Evolutionary conservation across 495 filamentous ascomycete genomes (phyloP).

Genomic region (Tuber aestivum): DNA sequence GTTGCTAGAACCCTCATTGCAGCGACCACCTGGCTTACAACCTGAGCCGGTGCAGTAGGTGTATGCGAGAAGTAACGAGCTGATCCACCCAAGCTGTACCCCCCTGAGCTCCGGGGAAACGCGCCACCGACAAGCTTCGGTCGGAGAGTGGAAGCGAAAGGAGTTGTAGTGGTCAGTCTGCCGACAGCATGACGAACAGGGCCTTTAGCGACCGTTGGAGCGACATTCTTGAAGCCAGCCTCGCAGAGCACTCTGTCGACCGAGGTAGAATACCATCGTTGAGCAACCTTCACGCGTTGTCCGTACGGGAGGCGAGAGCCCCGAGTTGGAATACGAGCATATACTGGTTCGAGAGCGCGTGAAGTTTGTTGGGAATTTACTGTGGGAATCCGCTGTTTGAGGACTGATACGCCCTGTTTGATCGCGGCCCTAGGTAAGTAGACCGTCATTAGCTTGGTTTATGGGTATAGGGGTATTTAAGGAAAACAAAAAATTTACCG

Average conservation of each 20-base stretch:
- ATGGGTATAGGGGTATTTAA: background rate
- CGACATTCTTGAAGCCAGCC: slow-evolving; percentile 8
- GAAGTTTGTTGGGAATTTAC: slow-evolving; percentile 16
- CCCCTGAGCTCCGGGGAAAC: slow-evolving; percentile 75
- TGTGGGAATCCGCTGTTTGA: slow-evolving; percentile 28
- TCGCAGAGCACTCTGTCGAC: slow-evolving; percentile 22
- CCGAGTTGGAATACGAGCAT: slow-evolving; percentile 20
- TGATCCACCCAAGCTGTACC: slow-evolving; percentile 66
- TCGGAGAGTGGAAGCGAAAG: slow-evolving; percentile 83
- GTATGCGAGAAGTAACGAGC: slow-evolving; percentile 85
- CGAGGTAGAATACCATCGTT: slow-evolving; percentile 34
- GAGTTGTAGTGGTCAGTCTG: slow-evolving; percentile 64
- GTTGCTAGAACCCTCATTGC: slow-evolving; percentile 84
- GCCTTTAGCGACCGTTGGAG: slow-evolving; percentile 1
- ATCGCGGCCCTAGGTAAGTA: slow-evolving; percentile 26
- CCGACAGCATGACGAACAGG: slow-evolving; percentile 49
- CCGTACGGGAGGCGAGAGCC: slow-evolving; percentile 15
- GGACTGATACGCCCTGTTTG: slow-evolving; percentile 34
- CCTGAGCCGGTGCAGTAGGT: slow-evolving; percentile 75
- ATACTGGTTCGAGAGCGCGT: slow-evolving; percentile 30
- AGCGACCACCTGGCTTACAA: slow-evolving; percentile 88
- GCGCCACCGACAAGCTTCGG: slow-evolving; percentile 89
- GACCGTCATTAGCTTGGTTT: background rate
- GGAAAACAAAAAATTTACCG: slow-evolving; percentile 25
- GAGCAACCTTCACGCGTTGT: slow-evolving; percentile 23